Base-by-base conservation (phyloP, 257 asterid genomes). In the Capsicum rhomboideum region DNA sequence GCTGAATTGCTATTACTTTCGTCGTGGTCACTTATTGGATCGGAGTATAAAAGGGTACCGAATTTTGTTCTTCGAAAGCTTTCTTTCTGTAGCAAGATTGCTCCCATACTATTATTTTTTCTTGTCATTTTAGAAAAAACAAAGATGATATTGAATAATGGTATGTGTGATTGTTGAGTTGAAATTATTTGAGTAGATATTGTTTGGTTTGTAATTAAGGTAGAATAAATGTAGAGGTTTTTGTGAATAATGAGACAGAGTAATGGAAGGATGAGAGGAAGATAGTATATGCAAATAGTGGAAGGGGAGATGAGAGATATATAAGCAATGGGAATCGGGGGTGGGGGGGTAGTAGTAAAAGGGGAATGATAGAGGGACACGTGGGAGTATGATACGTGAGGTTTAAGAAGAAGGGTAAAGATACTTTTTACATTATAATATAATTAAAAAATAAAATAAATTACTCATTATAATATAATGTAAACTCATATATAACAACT, bases 321-420 rank as follows among this genome's bases (percentile, higher is more conserved):
- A 84, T 82, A 85, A 28, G 66, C 49, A 82, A 10, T 66, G 21
- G 64, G 46, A 46, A 40, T 4, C 0, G 20, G 21, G 13, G 17
- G 52, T 10, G 0, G 0, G 72, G 42, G n/a, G n/a, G n/a, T n/a
- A n/a, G 44, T 83, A 37, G 58, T n/a, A n/a, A n/a, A n/a, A n/a
- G 67, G 69, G 87, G 67, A 54, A 83, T 82, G 21, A 28, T 66
- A 44, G 61, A 28, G 50, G 85, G 93, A 90, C 95, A 87, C 93
- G 97, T 91, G 94, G 91, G 77, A 83, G 31, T n/a, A 85, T 77
- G 87, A 84, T 88, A 82, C 97, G 92, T 89, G 90, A 68, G 82
- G 40, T 21, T 86, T 88, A 86, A 90, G 90, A 82, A 83, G 67
- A 66, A 14, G 8, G 14, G 37, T 13, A 56, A 56, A 82, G 37